Evolutionary conservation across 176 grass and related monocot species (phyloP), one percentile per base, ranked within the genome.

Genomic region (Lolium rigidum): DNA sequence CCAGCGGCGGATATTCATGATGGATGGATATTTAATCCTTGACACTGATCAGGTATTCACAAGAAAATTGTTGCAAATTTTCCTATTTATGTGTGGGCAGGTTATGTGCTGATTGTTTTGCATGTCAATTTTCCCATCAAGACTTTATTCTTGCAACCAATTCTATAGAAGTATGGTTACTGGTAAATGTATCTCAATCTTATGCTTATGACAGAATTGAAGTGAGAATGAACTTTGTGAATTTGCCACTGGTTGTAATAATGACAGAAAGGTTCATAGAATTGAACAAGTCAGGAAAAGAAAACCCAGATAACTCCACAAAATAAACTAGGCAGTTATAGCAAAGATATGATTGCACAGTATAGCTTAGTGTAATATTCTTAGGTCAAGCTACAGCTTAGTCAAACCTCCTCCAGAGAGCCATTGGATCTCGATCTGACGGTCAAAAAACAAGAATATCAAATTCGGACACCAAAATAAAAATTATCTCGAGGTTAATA

Each of bases 31-130:
- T 9, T 4, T 52, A 22, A 61, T 44, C 7, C 7, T 59, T 16
- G 7, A 20, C 56, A 2, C 55, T 16, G 38, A 61, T 46, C 37
- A 79, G 56, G 77, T 79, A 79, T 16, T 0, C 37, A 10, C 20
- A 5, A 0, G 38, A 14, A 22, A 0, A 9, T 15, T 50, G 26
- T 16, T 50, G 0, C 31, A 68, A 68, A 10, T 44, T 25, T 5
- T 39, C 55, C 20, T 46, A 10, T 46, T 12, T 24, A 16, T 28
- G 46, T 28, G 47, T 49, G 16, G 47, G 25, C 44, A 59, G 2
- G 35, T 44, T 60, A 61, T 46, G 56, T 25, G n/a, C 77, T 10
- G 56, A 46, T 79, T 76, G 15, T 76, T 76, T 31, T 64, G n/a
- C 48, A 18, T 17, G 22, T 28, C 21, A 16, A 25, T 74, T 21